These are phyloP conservation scores for Trametes elegans DNA, from an alignment of 768 basidiomycete species.

Conservation along the genomic window DNA sequence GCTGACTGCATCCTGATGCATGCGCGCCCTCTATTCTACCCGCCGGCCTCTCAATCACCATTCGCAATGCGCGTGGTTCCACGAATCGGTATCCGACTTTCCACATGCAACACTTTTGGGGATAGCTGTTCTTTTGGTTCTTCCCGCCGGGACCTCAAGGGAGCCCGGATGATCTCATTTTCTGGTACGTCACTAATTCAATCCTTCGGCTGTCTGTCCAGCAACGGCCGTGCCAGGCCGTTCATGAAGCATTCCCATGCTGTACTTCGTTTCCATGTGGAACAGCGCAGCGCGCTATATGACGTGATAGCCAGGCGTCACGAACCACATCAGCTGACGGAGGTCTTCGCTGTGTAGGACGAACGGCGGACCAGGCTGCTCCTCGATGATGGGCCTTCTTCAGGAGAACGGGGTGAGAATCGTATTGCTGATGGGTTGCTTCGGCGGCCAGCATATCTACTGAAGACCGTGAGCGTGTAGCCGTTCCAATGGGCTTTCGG, in stretches of 20 bases:
- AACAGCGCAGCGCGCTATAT: no score
- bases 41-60: no score
- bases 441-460: no score
- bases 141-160: slow-evolving; percentile 77
- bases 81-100: no score
- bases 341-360: slow-evolving; percentile 43
- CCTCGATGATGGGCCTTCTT: slow-evolving; percentile 65
- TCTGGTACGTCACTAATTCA: slow-evolving; percentile 53
- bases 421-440: no score
- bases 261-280: no score
- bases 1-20: no score
- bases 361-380: slow-evolving; percentile 81
- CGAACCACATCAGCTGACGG: not conserved
- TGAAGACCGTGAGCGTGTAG: slow-evolving; percentile 34
- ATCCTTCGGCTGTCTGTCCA: not conserved
- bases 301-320: not conserved
- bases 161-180: slow-evolving; percentile 68
- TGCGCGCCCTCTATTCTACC: no score
- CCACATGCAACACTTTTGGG: no score
- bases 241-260: no score
- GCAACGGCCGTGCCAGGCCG: no score
- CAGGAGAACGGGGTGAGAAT: slow-evolving; percentile 70
- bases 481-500: slow-evolving; percentile 68
- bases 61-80: no score
- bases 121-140: slow-evolving; percentile 82